Evolutionary conservation across 2,329 filamentous ascomycete species (phyloP), one percentile per base, ranked within the genome.

Genomic region (Teratosphaeria pseudoeucalypti): DNA sequence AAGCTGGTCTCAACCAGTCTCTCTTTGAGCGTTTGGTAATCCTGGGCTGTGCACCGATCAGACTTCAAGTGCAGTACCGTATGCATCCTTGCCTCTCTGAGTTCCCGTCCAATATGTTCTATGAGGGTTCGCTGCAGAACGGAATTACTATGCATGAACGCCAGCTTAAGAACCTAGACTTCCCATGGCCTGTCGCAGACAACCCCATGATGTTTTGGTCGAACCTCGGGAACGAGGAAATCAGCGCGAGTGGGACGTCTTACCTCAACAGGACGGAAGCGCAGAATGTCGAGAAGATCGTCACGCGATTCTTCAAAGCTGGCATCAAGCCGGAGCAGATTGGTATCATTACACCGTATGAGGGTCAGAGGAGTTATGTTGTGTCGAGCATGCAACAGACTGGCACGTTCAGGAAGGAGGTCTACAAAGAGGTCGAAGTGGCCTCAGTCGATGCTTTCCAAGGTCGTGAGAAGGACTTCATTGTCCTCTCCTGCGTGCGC

Each of bases 121-220:
- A 99, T 75, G 94, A 97, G 69, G 94, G 94, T 23, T 94, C 90
- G 59, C 81, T 99, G 58, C 94, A 99, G 75, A 99, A 99, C 67
- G 94, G 94, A 71, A 90, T 99, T 54, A 95, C 92, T 0, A 89
- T 89, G 72, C 86, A 90, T 66, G 88, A 95, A 70, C 87, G 94
- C 62, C 82, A 97, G 64, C 87, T 92, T 63, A 88, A 88, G 65
- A 92, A 99, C 68, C 90, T 99, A 32, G 94, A 99, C 74, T 99
- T 99, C 73, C 94, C 94, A 12, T 99, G 94, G 94, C 94, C 94
- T 2, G 90, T 96, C 34, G 57, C 81, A 23, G 92, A 97, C 72
- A 90, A 86, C 67, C 94, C 94, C 2, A 99, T 99, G 94, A 97
- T 97, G 94, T 99, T 99, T 78, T 99, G 94, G 94, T 95, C 91